These are phyloP conservation scores for Tuber borchii DNA, from an alignment of 495 filamentous ascomycete species.

Conservation along the genomic window DNA sequence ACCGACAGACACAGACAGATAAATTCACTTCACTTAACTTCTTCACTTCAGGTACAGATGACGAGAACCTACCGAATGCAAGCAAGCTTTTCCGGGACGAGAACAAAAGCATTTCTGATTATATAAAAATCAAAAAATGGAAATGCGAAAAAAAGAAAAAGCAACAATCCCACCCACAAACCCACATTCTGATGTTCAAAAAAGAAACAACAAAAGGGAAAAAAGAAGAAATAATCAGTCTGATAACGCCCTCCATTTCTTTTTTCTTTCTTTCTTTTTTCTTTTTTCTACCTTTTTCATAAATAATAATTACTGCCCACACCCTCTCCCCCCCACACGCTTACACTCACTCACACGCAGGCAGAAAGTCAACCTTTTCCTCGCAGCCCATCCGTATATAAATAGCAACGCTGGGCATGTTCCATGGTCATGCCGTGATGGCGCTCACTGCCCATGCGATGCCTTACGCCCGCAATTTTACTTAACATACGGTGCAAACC, in stretches of 20 bases:
- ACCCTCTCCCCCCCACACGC: not conserved
- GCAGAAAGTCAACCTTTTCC: not conserved
- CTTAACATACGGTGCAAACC: not conserved
- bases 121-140: too few species aligned
- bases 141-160: not conserved
- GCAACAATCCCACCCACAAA: not conserved
- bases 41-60: conserved; percentile 28
- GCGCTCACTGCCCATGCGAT: not conserved
- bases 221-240: not conserved
- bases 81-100: conserved; percentile 5
- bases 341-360: not conserved
- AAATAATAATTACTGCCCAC: conserved; percentile 3
- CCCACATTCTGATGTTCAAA: not conserved
- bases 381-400: not conserved
- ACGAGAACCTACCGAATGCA: conserved; percentile 24
- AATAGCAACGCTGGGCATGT: not conserved
- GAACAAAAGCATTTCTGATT: not conserved
- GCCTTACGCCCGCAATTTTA: conserved; percentile 5
- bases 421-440: conserved; percentile 3
- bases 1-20: not conserved
- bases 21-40: conserved; percentile 29
- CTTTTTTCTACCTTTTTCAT: not conserved
- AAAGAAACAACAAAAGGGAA: not conserved
- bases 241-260: not conserved
- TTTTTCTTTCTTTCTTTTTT: not conserved